These are phyloP conservation scores for Porodaedalea pini DNA, from an alignment of 1,284 basidiomycete genomes.

Conservation along the genomic window DNA sequence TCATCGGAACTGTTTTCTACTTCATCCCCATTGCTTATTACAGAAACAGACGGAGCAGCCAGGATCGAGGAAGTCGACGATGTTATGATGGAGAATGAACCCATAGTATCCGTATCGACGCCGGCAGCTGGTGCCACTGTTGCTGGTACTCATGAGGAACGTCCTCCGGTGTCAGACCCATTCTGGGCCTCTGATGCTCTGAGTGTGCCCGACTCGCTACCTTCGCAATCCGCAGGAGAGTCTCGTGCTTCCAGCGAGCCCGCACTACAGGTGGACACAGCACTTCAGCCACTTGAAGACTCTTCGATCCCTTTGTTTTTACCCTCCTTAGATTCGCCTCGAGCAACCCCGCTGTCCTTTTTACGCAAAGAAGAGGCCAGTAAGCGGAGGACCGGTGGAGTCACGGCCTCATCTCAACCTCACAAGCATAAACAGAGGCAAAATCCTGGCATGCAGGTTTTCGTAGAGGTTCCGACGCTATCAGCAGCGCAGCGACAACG, in stretches of 20 bases:
- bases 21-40: not conserved
- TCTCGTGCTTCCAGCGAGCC: slow-evolving; percentile 2
- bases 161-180: not conserved
- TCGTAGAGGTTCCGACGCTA: slow-evolving; percentile 13
- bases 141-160: not conserved
- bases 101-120: no score
- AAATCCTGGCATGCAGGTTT: not conserved
- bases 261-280: not conserved
- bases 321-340: slow-evolving; percentile 7
- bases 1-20: not conserved
- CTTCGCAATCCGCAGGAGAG: not conserved
- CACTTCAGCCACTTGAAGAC: not conserved
- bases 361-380: not conserved
- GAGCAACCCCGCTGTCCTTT: not conserved
- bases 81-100: not conserved
- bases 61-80: not conserved
- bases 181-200: not conserved
- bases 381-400: not conserved
- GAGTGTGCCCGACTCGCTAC: not conserved
- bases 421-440: not conserved
- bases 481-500: not conserved
- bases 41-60: not conserved
- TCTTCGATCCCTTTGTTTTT: slow-evolving; percentile 12
- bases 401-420: not conserved
- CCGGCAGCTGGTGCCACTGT: not conserved